A percentile compares a stretch with the other conserved stretches of the same genome.
These are phyloP conservation scores for Backusella tuberculispora DNA, from an alignment of 192 early-diverging fungal species.

Conservation along the genomic window DNA sequence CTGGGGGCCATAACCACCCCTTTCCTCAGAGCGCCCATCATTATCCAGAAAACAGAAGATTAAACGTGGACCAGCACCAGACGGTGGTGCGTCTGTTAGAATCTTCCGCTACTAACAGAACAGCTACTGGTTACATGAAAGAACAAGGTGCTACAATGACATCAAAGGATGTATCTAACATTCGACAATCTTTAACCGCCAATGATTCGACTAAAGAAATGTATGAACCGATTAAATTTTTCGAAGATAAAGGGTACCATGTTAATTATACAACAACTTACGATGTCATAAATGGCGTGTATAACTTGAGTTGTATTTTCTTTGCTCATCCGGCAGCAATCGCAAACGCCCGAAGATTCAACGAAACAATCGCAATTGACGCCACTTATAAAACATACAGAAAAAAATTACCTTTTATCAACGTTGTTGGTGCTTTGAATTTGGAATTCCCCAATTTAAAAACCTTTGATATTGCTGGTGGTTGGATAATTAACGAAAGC, in stretches of 20 bases:
- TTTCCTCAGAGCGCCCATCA: neutral
- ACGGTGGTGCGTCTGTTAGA: neutral
- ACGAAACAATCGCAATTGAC: no score
- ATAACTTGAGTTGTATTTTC: neutral
- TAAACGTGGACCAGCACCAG: neutral
- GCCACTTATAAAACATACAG: no score
- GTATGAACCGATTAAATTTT: neutral
- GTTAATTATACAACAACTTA: neutral
- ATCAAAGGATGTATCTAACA: neutral
- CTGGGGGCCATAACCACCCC: neutral
- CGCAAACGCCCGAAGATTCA: no score
- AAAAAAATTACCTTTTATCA: no score
- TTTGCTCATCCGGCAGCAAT: neutral
- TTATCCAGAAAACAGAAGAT: neutral
- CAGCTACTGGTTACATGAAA: neutral
- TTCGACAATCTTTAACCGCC: neutral
- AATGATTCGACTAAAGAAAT: neutral
- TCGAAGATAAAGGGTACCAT: neutral
- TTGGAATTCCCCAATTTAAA: no score
- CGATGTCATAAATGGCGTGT: neutral
- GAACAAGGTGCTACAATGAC: neutral
- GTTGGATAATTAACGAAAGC: no score
- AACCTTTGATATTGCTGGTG: no score
- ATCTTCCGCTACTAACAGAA: neutral
- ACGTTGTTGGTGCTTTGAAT: no score